These are phyloP conservation scores for Cubamyces sp. DNA, from an alignment of 768 basidiomycete genomes.

Conservation along the genomic window DNA sequence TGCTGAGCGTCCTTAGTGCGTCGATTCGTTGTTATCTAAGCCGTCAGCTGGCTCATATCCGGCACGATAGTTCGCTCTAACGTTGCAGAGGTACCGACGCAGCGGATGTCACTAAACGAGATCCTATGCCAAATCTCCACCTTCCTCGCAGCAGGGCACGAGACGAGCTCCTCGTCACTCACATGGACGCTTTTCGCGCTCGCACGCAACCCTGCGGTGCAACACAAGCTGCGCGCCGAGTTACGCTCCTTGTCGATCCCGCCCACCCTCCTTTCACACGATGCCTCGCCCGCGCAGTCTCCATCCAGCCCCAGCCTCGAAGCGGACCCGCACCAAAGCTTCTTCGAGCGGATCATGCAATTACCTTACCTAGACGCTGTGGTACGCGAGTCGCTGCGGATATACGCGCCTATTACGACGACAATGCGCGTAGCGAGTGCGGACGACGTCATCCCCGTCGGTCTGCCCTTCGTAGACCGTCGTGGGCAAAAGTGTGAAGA, in stretches of 20 bases:
- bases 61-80: slow-evolving; percentile 60
- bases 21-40: background rate
- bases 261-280: background rate
- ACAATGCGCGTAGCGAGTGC: slow-evolving; percentile 56
- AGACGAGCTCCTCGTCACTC: slow-evolving; percentile 60
- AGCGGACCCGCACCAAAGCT: background rate
- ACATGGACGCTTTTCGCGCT: slow-evolving; percentile 69
- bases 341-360: slow-evolving; percentile 28
- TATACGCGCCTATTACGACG: slow-evolving; percentile 60
- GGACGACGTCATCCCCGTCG: slow-evolving; percentile 58
- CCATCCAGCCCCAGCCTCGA: background rate
- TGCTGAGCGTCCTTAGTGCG: slow-evolving; percentile 49
- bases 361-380: slow-evolving; percentile 65
- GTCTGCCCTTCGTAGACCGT: slow-evolving; percentile 35
- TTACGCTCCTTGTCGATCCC: slow-evolving; percentile 37
- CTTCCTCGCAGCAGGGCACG: slow-evolving; percentile 68
- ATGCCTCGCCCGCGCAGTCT: background rate
- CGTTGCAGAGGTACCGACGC: slow-evolving; percentile 45
- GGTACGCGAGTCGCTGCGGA: slow-evolving; percentile 58
- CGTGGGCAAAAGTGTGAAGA: slow-evolving; percentile 22
- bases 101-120: slow-evolving; percentile 60
- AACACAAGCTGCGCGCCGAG: slow-evolving; percentile 51
- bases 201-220: slow-evolving; percentile 47
- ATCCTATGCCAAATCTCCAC: slow-evolving; percentile 66
- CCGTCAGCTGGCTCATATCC: background rate